Evolutionary conservation across 2,329 filamentous ascomycete genomes (phyloP).

Genomic region (Byssochlamys sp.): DNA sequence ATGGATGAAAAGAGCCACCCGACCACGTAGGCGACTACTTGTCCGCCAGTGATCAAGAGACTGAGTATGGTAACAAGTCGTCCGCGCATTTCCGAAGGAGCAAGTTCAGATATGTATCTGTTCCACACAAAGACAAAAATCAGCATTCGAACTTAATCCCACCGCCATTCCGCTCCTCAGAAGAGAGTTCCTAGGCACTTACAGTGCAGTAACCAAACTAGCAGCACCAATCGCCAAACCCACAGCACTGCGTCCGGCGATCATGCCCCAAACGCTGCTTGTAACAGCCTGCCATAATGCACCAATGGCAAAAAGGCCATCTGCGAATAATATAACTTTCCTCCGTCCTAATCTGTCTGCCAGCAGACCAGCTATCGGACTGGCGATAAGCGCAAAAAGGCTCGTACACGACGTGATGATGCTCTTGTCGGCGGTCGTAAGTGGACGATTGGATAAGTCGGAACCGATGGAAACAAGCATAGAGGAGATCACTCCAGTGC

Average conservation of each 20-base stretch:
- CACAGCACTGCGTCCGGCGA: constrained; percentile 37
- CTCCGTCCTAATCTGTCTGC: constrained; percentile 42
- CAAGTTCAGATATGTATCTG: constrained; percentile 73
- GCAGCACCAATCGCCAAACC: constrained; percentile 40
- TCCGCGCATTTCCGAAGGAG: constrained; percentile 66
- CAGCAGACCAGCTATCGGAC: constrained; percentile 45
- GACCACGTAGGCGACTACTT: constrained; percentile 77
- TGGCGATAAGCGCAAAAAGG: constrained; percentile 48
- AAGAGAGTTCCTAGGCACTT: constrained; percentile 14
- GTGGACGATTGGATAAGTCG: constrained; percentile 41
- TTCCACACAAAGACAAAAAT: constrained; percentile 1
- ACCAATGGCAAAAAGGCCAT: constrained; percentile 37
- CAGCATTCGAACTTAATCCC: neutral
- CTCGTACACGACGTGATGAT: constrained; percentile 51
- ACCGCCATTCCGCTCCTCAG: no score
- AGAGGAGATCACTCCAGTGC: constrained; percentile 53
- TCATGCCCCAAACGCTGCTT: constrained; percentile 36
- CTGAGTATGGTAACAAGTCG: constrained; percentile 71
- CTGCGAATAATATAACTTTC: constrained; percentile 38
- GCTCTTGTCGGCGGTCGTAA: constrained; percentile 49
- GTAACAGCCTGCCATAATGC: constrained; percentile 35
- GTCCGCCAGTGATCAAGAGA: constrained; percentile 76
- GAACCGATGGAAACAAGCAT: constrained; percentile 48
- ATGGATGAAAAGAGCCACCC: constrained; percentile 64
- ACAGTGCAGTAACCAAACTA: constrained; percentile 71